These are phyloP conservation scores for Tetradesmus obliquus DNA, from an alignment of 139 green algal species.

Conservation along the genomic window DNA sequence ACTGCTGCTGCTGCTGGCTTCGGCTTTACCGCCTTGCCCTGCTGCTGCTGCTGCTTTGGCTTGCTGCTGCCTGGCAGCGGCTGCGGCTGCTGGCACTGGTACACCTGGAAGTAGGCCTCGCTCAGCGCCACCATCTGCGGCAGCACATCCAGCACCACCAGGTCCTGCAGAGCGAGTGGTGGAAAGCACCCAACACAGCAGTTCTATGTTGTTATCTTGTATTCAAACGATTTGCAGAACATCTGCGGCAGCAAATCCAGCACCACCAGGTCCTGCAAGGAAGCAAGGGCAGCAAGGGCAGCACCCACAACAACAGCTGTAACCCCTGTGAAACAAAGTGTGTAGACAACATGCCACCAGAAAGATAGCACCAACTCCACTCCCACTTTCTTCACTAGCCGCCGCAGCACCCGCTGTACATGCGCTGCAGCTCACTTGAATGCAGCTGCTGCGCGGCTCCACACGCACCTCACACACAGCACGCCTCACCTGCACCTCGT, in stretches of 20 bases:
- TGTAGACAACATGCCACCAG: not conserved
- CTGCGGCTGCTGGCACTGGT: constrained; percentile 42
- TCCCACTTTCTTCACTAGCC: too few species aligned
- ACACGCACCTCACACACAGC: not conserved
- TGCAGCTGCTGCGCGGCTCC: not conserved
- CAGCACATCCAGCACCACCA: constrained; percentile 93
- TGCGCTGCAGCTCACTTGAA: not conserved
- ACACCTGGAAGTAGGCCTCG: constrained; percentile 57
- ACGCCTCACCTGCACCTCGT: constrained; percentile 76
- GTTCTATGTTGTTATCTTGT: not conserved
- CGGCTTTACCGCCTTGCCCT: constrained; percentile 11
- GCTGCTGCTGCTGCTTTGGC: constrained; percentile 5
- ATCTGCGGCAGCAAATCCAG: not conserved
- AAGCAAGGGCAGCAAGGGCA: not conserved
- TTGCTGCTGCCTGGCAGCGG: not conserved
- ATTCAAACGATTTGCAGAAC: too few species aligned
- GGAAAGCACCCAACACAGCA: not conserved
- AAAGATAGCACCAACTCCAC: too few species aligned
- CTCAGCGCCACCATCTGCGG: constrained; percentile 94
- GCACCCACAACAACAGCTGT: not conserved
- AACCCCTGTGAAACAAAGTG: not conserved
- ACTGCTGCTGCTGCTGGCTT: constrained; percentile 15
- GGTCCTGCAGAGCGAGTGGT: constrained; percentile 73
- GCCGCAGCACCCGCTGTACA: not conserved
- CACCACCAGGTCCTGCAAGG: not conserved